Base-by-base conservation (phyloP, 441 rosid genomes). In the Brassica balearica region DNA sequence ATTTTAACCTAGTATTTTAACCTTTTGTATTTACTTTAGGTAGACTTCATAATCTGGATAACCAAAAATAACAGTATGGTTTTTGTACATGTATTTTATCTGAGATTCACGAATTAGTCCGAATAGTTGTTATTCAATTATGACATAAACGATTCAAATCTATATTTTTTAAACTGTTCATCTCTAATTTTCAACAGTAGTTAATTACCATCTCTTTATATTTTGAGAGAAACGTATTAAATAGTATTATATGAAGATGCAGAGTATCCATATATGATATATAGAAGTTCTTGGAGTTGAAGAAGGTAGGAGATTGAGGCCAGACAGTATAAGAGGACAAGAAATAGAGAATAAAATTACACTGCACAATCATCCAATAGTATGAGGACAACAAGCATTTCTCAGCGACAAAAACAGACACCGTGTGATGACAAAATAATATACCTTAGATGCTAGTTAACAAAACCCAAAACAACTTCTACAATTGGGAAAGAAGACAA, bases 371-470 rank as follows among this genome's bases (percentile, higher is more conserved):
- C 60, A 73, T 68, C 70, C 77, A 78, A 61, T 14, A 68, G 23
- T 61, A 60, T 68, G 70, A 68, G 64, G 82, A 78, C 81, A 78
- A 60, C 36, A 32, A 66, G 77, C 55, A 6, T 65, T 56, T 72
- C 67, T 72, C 51, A 59, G 27, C 29, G 81, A 66, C 77, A 72
- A 58, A 69, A 43, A 48, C 73, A 66, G 63, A 15, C 36, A 72
- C 0, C 60, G 12, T 61, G 69, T 48, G 64, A 60, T 63, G 69
- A 73, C 74, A 78, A 73, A 65, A 15, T 14, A 29, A 17, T 72
- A 8, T 27, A 60, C 43, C 46, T 67, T 67, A 46, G 34, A 72
- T 72, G 77, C 65, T 48, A 78, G 23, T 73, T 22, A 72, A 61
- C 69, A 78, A 67, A 48, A 51, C 65, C 69, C 69, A 67, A 72